Evolutionary conservation across 768 basidiomycete species (phyloP).

Genomic region (Boletales sp.): DNA sequence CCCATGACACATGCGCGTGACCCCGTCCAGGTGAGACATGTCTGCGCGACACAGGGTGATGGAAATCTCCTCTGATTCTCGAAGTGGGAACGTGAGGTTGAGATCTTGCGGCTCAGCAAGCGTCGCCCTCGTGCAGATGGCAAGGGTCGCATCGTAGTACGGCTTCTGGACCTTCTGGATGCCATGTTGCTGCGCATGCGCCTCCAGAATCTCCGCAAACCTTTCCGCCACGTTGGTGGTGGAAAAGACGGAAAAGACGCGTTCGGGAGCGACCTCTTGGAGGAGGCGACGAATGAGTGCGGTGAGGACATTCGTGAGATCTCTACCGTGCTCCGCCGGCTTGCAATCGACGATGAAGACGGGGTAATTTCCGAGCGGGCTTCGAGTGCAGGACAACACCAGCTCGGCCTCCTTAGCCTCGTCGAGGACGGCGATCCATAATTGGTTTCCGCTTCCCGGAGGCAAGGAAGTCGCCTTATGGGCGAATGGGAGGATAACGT

Average conservation of each 20-base stretch:
- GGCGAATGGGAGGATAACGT: constrained; percentile 42
- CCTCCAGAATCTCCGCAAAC: constrained; percentile 49
- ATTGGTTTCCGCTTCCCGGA: constrained; percentile 2
- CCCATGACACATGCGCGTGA: constrained; percentile 46
- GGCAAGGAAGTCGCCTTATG: constrained; percentile 20
- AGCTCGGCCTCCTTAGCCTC: constrained; percentile 26
- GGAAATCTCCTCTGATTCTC: constrained; percentile 4
- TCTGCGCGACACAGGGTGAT: constrained; percentile 34
- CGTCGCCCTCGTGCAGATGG: constrained; percentile 48
- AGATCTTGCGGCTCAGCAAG: constrained; percentile 13
- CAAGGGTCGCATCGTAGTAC: constrained; percentile 65
- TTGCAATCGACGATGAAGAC: constrained; percentile 34
- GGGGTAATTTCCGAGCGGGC: constrained; percentile 56
- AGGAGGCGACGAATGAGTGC: constrained; percentile 14
- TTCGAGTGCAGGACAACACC: constrained; percentile 55
- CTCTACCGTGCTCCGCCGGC: constrained; percentile 4
- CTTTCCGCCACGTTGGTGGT: constrained; percentile 39
- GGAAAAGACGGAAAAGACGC: constrained; percentile 62
- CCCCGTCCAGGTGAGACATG: constrained; percentile 24
- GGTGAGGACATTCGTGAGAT: not conserved
- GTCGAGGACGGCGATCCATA: constrained; percentile 33
- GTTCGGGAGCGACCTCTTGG: constrained; percentile 6
- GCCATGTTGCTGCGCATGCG: constrained; percentile 9
- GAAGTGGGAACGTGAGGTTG: not conserved
- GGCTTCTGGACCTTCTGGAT: constrained; percentile 33